These are phyloP conservation scores for Starmerella ratchasimensis DNA, from an alignment of 805 yeast species.

Conservation along the genomic window DNA sequence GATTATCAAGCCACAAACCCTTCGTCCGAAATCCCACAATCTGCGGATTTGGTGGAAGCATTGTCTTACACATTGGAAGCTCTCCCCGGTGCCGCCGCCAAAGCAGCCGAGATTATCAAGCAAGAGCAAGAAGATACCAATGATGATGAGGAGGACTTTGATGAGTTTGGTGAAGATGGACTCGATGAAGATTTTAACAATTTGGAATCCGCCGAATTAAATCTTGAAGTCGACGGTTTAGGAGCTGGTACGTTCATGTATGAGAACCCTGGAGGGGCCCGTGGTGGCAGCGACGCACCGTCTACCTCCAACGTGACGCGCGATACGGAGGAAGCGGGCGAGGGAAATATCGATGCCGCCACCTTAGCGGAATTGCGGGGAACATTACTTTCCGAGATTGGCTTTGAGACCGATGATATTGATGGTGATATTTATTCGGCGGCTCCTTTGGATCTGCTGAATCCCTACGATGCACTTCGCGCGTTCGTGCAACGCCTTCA, in stretches of 20 bases:
- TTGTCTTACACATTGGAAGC: conserved; percentile 41
- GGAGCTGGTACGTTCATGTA: conserved; percentile 13
- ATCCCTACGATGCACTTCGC: conserved; percentile 56
- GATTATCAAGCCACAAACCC: conserved; percentile 25
- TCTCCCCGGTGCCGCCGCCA: conserved; percentile 59
- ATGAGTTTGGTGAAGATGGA: conserved; percentile 21
- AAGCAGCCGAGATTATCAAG: conserved; percentile 48
- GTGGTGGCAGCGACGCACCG: neutral
- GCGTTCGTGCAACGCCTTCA: conserved; percentile 39
- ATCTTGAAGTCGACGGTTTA: neutral
- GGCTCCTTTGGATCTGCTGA: conserved; percentile 63
- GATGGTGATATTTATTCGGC: conserved; percentile 72
- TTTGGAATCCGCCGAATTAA: conserved; percentile 9
- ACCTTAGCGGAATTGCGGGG: neutral
- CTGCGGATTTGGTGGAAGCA: conserved; percentile 36
- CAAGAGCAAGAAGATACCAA: conserved; percentile 32
- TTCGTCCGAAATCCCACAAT: conserved; percentile 23
- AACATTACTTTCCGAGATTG: conserved; percentile 5
- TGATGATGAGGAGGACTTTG: conserved; percentile 27
- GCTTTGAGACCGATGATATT: conserved; percentile 46
- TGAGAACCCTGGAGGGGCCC: conserved; percentile 9
- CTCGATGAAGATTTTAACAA: conserved; percentile 20
- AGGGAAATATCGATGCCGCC: conserved; percentile 21
- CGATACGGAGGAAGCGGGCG: conserved; percentile 4
- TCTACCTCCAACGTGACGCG: too few relatives aligned